Percentiles rank a stretch among this genome's conserved stretches.
Evolutionary conservation across 805 yeast genomes (phyloP).

Genomic region (Candida chilensis): DNA sequence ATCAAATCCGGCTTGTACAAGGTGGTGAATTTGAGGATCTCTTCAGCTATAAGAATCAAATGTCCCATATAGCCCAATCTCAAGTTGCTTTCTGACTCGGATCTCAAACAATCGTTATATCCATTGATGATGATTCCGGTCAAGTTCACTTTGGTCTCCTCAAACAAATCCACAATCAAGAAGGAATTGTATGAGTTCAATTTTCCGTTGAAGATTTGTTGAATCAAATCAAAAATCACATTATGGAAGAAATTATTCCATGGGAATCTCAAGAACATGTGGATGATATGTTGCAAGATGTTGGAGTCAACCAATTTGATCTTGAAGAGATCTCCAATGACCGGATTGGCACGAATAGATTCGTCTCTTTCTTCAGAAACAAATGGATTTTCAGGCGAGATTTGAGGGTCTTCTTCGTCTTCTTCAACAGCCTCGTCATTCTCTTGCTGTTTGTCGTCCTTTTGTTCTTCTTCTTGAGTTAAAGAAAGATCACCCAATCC

Average conservation of each 20-base stretch:
- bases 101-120: not conserved
- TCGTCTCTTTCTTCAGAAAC: constrained; percentile 25
- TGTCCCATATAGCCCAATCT: constrained; percentile 56
- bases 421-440: constrained; percentile 13
- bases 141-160: constrained; percentile 13
- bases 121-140: not conserved
- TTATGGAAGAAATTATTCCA: constrained; percentile 39
- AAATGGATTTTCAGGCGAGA: constrained; percentile 20
- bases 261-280: constrained; percentile 35
- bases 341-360: constrained; percentile 25
- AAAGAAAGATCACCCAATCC: no score
- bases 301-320: constrained; percentile 32
- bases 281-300: constrained; percentile 26
- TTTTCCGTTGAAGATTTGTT: constrained; percentile 37
- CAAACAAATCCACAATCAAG: constrained; percentile 31
- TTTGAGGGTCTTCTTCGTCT: constrained; percentile 30
- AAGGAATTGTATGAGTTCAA: constrained; percentile 39
- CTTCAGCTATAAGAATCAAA: constrained; percentile 47
- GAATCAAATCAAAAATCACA: constrained; percentile 37
- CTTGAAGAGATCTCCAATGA: constrained; percentile 32
- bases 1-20: constrained; percentile 13
- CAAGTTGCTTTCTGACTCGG: constrained; percentile 24
- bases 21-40: constrained; percentile 44
- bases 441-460: constrained; percentile 10
- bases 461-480: constrained; percentile 15